phyloP scores from a whole-genome alignment of 257 asterid genomes.

The Salvia miltiorrhiza region DNA sequence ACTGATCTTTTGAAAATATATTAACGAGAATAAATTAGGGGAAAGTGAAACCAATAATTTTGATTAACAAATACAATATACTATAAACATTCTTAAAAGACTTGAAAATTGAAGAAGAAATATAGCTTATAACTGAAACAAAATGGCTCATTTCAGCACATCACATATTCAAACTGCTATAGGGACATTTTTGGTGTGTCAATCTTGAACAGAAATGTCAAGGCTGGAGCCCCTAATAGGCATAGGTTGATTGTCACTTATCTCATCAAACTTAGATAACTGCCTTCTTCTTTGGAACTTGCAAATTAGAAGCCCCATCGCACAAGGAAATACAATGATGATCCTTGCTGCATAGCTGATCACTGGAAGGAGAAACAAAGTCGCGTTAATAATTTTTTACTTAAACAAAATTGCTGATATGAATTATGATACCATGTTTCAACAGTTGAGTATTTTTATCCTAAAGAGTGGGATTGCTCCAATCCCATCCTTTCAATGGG shows the following conservation, averaged over 20 bases:
- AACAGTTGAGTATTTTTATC: too few species aligned
- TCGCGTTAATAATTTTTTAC: background rate
- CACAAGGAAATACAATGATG: background rate
- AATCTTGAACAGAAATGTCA: background rate
- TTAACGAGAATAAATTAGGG: background rate
- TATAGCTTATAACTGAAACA: background rate
- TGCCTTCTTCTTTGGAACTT: conserved; percentile 8
- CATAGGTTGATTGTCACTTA: conserved; percentile 22
- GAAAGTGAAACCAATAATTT: background rate
- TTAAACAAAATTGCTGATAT: too few species aligned
- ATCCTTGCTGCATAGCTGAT: background rate
- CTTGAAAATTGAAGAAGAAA: background rate
- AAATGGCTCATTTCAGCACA: background rate
- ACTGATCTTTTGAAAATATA: background rate
- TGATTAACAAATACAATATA: background rate
- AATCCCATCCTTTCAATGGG: too few species aligned
- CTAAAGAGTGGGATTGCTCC: too few species aligned
- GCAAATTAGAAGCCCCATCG: background rate
- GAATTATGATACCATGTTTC: too few species aligned
- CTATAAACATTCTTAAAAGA: background rate
- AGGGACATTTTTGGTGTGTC: background rate
- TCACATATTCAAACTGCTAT: background rate
- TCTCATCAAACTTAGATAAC: conserved; percentile 21
- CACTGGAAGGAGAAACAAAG: background rate
- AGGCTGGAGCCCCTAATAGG: conserved; percentile 29